Conservation (phyloP, 2,329 filamentous ascomycete genomes). For the Exophiala aquamarina region DNA sequence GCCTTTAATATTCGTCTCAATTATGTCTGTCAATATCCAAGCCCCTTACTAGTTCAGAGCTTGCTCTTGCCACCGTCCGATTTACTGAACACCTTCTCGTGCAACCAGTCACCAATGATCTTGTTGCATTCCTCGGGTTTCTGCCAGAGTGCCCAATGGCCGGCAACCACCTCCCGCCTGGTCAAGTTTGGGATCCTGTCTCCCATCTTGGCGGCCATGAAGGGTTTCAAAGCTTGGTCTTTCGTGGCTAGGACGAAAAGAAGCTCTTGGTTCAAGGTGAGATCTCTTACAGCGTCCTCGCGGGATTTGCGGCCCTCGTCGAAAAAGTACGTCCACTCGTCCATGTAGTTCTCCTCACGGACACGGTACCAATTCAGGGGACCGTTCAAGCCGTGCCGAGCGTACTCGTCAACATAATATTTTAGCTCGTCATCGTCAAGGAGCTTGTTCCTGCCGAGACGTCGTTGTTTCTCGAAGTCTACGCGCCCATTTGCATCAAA, state of each 20-base stretch:
- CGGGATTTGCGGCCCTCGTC: constrained; percentile 10
- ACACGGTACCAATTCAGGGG: constrained; percentile 89
- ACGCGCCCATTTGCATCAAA: constrained; percentile 65
- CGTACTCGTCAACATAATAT: constrained; percentile 72
- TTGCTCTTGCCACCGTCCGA: constrained; percentile 34
- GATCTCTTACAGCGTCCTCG: constrained; percentile 1
- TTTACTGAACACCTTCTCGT: constrained; percentile 51
- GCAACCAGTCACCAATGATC: constrained; percentile 67
- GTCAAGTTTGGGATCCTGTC: constrained; percentile 57
- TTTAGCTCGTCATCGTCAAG: constrained; percentile 70
- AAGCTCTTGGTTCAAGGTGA: constrained; percentile 35
- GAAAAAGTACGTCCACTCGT: constrained; percentile 57
- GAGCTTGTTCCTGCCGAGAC: constrained; percentile 52
- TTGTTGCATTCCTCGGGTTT: constrained; percentile 68
- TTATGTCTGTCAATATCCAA: too few relatives aligned
- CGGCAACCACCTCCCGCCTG: constrained; percentile 63
- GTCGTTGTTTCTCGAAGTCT: constrained; percentile 61
- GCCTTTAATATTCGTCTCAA: too few relatives aligned
- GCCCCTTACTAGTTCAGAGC: background rate
- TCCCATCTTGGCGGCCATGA: constrained; percentile 72
- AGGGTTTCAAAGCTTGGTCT: constrained; percentile 71
- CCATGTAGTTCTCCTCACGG: constrained; percentile 69
- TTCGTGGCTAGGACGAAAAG: constrained; percentile 72
- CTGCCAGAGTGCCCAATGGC: constrained; percentile 84
- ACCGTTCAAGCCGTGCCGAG: constrained; percentile 71